Base-by-base conservation (phyloP, 2,329 filamentous ascomycete genomes). In the Penicillium sp. region DNA sequence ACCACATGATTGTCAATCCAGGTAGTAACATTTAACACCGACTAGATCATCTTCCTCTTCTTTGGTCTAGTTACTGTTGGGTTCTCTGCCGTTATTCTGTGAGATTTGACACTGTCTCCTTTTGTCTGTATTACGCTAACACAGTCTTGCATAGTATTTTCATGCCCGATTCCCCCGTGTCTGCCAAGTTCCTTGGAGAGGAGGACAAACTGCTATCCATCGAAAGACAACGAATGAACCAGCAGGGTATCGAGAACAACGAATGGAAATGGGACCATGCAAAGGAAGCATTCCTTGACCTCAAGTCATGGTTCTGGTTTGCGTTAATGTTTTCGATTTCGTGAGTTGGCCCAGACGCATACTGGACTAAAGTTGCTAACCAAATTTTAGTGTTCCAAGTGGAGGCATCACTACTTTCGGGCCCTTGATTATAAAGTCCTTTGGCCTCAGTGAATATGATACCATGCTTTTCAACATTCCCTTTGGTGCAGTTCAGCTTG, bases 121-220 rank as follows among this genome's bases (percentile, higher is more conserved):
- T 42, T 9, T 6, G 1, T 14, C 1, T 22, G 5, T 18, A 34
- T 14, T 7, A 38, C 32, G 16, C 37, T 56, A 32, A 56, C 3
- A 2, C 8, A 4, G 14, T 22, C 4, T 5, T 13, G 5, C 20
- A 16, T n/a, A 65, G 63, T 5, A 1, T 80, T 18, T 80, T 81
- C 50, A 85, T 89, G 78, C 86, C 86, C 0, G 86, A 89, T 61
- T 85, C 83, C 0, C 85, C 86, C 0, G 80, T 85, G 64, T 78
- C 82, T 22, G 79, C 84, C 1, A 82, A 79, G 20, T 87, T 85
- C 47, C 74, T 87, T 2, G 76, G 72, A 0, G 77, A 81, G 4
- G 74, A 81, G 14, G 84, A 87, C 44, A 85, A 82, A 53, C 64
- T 84, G 0, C 71, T 86, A 10, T 83, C 84, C 0, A 78, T 86